phyloP scores from a whole-genome alignment of 768 basidiomycete genomes.

The Phylloporus arenicola region DNA sequence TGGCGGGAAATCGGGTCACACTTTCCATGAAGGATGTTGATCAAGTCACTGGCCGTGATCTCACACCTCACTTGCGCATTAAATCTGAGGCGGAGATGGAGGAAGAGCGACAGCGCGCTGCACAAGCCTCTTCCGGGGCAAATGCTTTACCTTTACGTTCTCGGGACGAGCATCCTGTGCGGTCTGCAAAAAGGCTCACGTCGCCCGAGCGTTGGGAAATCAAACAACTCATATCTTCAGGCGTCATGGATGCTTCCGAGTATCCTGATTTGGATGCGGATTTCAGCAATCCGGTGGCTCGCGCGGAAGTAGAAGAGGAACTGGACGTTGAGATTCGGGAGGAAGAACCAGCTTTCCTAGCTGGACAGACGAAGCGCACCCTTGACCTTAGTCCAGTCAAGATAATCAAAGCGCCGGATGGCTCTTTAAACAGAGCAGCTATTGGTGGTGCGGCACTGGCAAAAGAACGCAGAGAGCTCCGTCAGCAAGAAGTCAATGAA shows the following conservation, averaged over 20 bases:
- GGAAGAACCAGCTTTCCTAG: constrained; percentile 92
- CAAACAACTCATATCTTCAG: constrained; percentile 96
- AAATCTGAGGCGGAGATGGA: constrained; percentile 92
- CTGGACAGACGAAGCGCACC: constrained; percentile 93
- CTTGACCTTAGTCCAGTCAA: constrained; percentile 96
- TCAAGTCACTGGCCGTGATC: constrained; percentile 81
- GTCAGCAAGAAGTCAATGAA: constrained; percentile 93
- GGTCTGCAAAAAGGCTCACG: constrained; percentile 84
- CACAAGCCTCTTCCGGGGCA: constrained; percentile 69
- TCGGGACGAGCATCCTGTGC: constrained; percentile 46
- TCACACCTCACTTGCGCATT: constrained; percentile 92
- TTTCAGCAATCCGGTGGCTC: constrained; percentile 65
- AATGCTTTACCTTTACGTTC: constrained; percentile 79
- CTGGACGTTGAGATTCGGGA: constrained; percentile 96
- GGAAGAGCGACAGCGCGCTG: constrained; percentile 62
- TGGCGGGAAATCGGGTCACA: constrained; percentile 73
- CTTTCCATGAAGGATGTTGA: constrained; percentile 99
- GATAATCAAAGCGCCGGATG: constrained; percentile 97
- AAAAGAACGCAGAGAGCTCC: constrained; percentile 90
- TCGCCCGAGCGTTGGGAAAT: constrained; percentile 99
- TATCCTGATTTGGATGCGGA: constrained; percentile 92
- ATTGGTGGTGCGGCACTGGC: constrained; percentile 89
- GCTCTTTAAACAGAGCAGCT: constrained; percentile 92
- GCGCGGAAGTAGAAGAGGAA: constrained; percentile 91
- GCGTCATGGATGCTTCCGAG: constrained; percentile 86